Evolutionary conservation across 2,329 filamentous ascomycete species (phyloP), one percentile per base, ranked within the genome.

Genomic region (Epicoccum sorghinum): DNA sequence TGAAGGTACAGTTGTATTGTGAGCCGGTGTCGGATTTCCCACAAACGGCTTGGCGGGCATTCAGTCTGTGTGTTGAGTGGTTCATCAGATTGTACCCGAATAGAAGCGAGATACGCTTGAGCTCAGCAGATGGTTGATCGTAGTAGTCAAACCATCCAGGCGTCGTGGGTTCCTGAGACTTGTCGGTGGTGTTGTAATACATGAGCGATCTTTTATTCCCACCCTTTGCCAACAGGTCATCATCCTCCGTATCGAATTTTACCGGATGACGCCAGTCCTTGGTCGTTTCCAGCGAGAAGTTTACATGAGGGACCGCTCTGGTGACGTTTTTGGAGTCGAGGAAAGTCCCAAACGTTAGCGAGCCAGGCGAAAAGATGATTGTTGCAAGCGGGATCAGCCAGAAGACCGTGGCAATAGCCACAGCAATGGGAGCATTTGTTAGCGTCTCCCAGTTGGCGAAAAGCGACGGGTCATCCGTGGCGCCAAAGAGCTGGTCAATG

Each of bases 371-470:
- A 38, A 80, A 71, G 49, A 75, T 71, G 24, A 75, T 71, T 3
- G 71, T 73, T 4, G 72, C 72, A 18, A 75, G 45, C 10, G 72
- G 72, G 22, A 73, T 73, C 1, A 74, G 36, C 71, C 70, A 75
- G 32, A 71, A 67, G 2, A 69, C 57, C 27, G 69, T 33, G 1
- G 71, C 70, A 24, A 74, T 69, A 7, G 52, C 40, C 2, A 64
- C 64, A 8, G 64, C 58, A 1, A 70, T 9, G 9, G 68, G 68
- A 7, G 69, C 69, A 36, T 66, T 67, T 10, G 60, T 64, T 7
- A 73, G 51, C 3, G 62, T 61, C 40, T 74, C 70, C 68, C 69
- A 71, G 33, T 72, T 73, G 4, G 54, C 42, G 41, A 75, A 74
- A 0, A 72, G 47, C 0, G 69, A 66, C 6, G 69, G 69, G 55